Conservation (phyloP, 2,329 filamentous ascomycete species). For the Triangularia verruculosa region DNA sequence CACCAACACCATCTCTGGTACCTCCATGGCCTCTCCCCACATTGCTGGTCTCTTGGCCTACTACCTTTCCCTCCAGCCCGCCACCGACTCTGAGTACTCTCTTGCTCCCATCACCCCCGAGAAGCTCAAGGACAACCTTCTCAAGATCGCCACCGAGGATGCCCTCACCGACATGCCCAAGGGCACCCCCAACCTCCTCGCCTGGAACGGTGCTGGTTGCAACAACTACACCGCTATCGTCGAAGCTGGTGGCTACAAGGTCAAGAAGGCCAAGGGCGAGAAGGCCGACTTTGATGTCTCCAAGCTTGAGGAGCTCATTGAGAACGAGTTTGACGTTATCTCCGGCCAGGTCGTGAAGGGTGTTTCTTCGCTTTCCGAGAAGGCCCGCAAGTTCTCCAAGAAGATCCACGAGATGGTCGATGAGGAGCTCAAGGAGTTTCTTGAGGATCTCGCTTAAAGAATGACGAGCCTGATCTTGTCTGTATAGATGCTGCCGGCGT, state of each 20-base stretch:
- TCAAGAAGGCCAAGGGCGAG: constrained; percentile 43
- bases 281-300: constrained; percentile 49
- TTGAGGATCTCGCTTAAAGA: constrained; percentile 48
- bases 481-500: constrained; percentile 20
- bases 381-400: constrained; percentile 60
- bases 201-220: constrained; percentile 97
- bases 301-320: constrained; percentile 58
- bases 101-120: constrained; percentile 86
- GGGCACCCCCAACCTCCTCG: constrained; percentile 89
- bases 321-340: constrained; percentile 59
- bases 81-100: constrained; percentile 84
- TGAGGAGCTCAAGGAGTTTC: constrained; percentile 58
- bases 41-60: constrained; percentile 96
- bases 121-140: constrained; percentile 87
- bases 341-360: constrained; percentile 56
- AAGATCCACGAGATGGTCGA: constrained; percentile 63
- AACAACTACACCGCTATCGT: constrained; percentile 87
- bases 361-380: constrained; percentile 49
- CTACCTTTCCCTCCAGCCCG: constrained; percentile 92
- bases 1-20: constrained; percentile 98
- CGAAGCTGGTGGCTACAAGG: constrained; percentile 67
- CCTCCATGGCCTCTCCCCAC: constrained; percentile 98
- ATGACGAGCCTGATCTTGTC: constrained; percentile 17
- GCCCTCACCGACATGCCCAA: constrained; percentile 77
- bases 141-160: constrained; percentile 76